These are phyloP conservation scores for Lepidopterella palustris DNA, from an alignment of 495 filamentous ascomycete genomes.

Conservation along the genomic window DNA sequence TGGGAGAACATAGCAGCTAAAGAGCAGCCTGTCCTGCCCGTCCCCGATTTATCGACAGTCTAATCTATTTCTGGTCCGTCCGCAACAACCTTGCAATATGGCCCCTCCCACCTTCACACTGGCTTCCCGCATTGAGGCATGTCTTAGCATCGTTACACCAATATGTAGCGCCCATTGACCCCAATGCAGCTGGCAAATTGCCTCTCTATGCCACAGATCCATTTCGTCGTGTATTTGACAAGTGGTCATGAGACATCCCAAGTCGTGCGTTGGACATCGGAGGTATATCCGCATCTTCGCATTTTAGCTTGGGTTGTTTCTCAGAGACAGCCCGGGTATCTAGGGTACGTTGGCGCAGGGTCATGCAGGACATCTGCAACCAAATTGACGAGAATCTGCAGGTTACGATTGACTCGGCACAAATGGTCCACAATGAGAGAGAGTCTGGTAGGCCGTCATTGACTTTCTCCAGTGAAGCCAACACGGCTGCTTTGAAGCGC, in stretches of 20 bases:
- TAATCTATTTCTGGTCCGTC: not conserved
- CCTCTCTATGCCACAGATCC: constrained; percentile 55
- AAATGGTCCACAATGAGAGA: constrained; percentile 57
- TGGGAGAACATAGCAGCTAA: no score
- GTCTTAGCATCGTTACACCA: constrained; percentile 20
- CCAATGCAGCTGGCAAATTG: constrained; percentile 50
- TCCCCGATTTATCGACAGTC: not conserved
- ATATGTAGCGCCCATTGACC: constrained; percentile 8
- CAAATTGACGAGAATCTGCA: constrained; percentile 9
- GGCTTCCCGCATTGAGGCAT: constrained; percentile 32
- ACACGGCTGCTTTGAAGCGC: constrained; percentile 43
- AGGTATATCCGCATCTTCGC: constrained; percentile 41
- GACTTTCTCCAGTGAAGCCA: constrained; percentile 37
- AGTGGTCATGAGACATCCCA: constrained; percentile 43
- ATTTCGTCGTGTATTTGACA: constrained; percentile 61
- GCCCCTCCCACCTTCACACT: constrained; percentile 31
- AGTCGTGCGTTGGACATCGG: constrained; percentile 47
- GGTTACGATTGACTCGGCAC: constrained; percentile 54
- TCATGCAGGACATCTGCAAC: not conserved
- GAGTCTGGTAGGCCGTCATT: constrained; percentile 54
- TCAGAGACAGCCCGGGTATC: constrained; percentile 29
- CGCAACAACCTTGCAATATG: constrained; percentile 26
- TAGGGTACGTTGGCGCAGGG: constrained; percentile 24
- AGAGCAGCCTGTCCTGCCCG: no score
- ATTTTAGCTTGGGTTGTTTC: constrained; percentile 1